Percentiles rank a stretch among this genome's conserved stretches.
Conservation (phyloP, 371 early-diverging fungal genomes). For the Apophysomyces ossiformis region DNA sequence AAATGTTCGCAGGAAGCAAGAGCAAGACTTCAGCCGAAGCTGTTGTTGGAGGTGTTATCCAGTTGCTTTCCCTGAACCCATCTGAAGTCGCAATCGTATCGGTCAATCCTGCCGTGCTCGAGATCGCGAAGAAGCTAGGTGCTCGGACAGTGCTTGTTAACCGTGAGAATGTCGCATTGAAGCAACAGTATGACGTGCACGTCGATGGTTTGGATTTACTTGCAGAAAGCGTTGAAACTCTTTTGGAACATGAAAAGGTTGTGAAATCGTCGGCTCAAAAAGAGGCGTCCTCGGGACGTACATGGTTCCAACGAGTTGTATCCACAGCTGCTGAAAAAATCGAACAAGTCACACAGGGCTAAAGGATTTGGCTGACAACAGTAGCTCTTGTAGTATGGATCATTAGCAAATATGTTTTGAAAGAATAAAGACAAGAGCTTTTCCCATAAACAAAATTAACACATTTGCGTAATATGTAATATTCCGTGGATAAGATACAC, state of each 20-base stretch:
- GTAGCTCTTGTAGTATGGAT: neutral
- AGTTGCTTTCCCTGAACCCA: slow-evolving; percentile 35
- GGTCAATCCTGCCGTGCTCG: slow-evolving; percentile 34
- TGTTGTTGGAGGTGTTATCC: slow-evolving; percentile 28
- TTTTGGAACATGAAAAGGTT: slow-evolving; percentile 36
- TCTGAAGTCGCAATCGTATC: slow-evolving; percentile 45
- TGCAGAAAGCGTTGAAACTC: slow-evolving; percentile 46
- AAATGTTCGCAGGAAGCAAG: slow-evolving; percentile 36
- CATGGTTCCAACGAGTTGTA: slow-evolving; percentile 48
- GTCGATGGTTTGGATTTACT: slow-evolving; percentile 45
- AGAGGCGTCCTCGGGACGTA: slow-evolving; percentile 16
- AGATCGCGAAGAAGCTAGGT: slow-evolving; percentile 37
- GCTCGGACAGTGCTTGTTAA: slow-evolving; percentile 38
- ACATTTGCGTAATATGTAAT: too few relatives aligned
- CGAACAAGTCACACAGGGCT: slow-evolving; percentile 4
- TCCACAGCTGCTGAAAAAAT: slow-evolving; percentile 24
- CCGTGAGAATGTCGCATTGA: slow-evolving; percentile 16
- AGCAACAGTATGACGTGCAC: slow-evolving; percentile 31
- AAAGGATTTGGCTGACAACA: neutral
- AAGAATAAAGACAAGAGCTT: too few relatives aligned
- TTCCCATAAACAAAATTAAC: too few relatives aligned
- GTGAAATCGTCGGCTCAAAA: slow-evolving; percentile 3
- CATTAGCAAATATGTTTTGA: too few relatives aligned
- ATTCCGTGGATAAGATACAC: too few relatives aligned
- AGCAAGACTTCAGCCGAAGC: slow-evolving; percentile 18